These are phyloP conservation scores for Phytophthora sp. DNA, from an alignment of 352 stramenopile genomes.

Conservation along the genomic window DNA sequence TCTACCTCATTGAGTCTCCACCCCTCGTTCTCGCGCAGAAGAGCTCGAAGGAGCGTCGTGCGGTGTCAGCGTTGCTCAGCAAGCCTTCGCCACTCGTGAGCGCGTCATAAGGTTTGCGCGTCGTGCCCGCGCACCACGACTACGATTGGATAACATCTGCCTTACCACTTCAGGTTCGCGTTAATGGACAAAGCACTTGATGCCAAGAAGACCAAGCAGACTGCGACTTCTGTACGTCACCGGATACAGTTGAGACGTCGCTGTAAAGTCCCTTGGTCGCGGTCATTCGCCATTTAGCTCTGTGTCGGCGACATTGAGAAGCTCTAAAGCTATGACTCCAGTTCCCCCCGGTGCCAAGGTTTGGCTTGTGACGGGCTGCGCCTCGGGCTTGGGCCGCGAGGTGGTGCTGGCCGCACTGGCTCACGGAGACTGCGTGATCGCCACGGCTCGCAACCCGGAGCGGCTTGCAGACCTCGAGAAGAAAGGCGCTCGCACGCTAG, in stretches of 20 bases:
- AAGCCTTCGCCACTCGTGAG: neutral
- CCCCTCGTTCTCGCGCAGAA: neutral
- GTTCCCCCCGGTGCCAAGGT: conserved; percentile 30
- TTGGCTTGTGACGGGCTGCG: conserved; percentile 50
- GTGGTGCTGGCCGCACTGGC: conserved; percentile 40
- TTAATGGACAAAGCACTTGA: conserved; percentile 25
- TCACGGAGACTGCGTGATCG: conserved; percentile 43
- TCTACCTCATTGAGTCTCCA: neutral
- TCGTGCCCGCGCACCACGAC: neutral
- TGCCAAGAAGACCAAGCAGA: conserved; percentile 24
- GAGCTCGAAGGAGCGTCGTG: neutral
- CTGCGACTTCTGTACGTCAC: conserved; percentile 13
- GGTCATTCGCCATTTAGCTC: conserved; percentile 17
- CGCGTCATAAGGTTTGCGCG: conserved; percentile 21
- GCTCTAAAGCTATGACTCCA: conserved; percentile 12
- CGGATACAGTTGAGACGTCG: conserved; percentile 3
- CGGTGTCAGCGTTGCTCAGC: neutral
- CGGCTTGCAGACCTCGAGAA: conserved; percentile 32
- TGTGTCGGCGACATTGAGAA: neutral
- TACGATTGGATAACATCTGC: conserved; percentile 15
- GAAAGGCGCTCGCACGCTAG: conserved; percentile 35
- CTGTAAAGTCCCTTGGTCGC: neutral
- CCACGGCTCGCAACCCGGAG: conserved; percentile 35
- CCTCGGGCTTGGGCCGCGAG: conserved; percentile 39
- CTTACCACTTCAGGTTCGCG: conserved; percentile 16